Evolutionary conservation across 1,284 basidiomycete species (phyloP), one percentile per base, ranked within the genome.

Genomic region (Pyrrhoderma lamaoense): DNA sequence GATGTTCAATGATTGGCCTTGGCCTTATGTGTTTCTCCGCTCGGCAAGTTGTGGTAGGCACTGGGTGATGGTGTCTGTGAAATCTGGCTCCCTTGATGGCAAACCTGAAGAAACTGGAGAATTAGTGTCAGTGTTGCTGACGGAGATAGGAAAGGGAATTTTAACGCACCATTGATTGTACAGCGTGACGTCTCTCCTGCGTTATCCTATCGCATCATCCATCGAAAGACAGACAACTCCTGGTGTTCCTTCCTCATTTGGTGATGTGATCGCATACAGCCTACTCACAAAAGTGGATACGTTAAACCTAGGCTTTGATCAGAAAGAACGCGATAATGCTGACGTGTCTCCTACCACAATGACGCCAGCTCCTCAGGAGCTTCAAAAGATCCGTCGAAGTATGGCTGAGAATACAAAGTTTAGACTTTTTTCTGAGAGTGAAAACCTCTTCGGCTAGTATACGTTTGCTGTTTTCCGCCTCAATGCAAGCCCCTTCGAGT

Each of bases 401-500:
- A 52, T 46, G 50, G 43, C 45, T 1, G 50, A 57, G 76, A 78
- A 76, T 53, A 71, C 66, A 18, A 14, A 22, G 13, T 27, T 55
- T 49, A 3, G 51, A 22, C 22, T 42, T 51, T 34, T 47, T 42
- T 18, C 39, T 55, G 16, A 55, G 39, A 16, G 18, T 21, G 8
- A 13, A 21, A 5, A 51, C 18, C 25, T 48, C 45, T n/a, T 51
- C 53, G 9, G 37, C 44, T n/a, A 55, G 45, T 18, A 21, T n/a
- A 16, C 38, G 23, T 16, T 52, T 55, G 23, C 47, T 49, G 27
- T 43, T 55, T 39, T 55, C 53, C 19, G 53, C 49, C 18, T 38
- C 42, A 25, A 55, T 44, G 27, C 53, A 55, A 18, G 49, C 49
- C 13, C 49, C 45, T 31, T 55, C 51, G 45, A 55, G 51, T 3